Evolutionary conservation across 2,329 filamentous ascomycete genomes (phyloP), one percentile per base, ranked within the genome.

Genomic region (Sporothrix pseudoabietina): DNA sequence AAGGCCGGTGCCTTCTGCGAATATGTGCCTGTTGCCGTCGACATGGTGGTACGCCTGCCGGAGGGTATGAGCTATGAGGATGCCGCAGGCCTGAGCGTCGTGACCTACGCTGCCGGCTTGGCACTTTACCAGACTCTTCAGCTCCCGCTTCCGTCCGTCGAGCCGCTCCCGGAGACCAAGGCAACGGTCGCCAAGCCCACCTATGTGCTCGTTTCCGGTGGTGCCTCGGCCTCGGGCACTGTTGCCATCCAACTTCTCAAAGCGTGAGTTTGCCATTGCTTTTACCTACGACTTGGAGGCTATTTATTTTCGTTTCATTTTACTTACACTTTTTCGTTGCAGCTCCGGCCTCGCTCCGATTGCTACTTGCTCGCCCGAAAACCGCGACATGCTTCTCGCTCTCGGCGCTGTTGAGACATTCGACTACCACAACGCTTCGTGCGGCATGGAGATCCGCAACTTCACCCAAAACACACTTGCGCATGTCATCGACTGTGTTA

Each of bases 191-290:
- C 39, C 4, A 47, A 35, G 52, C 54, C 70, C 1, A 49, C 70
- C 4, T 74, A 74, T 30, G 79, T 84, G 0, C 77, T 84, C 7
- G 81, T 84, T 0, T 80, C 78, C 41, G 83, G 83, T 2, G 83
- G 82, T 4, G 79, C 77, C 35, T 81, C 81, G 12, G 77, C 80
- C 2, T 79, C 77, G 1, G 83, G 82, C 2, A 82, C 80, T 3
- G 75, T 79, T 68, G 82, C 82, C 1, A 80, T 82, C 7, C 83
- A 84, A 76, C 47, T 83, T 4, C 74, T 82, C 14, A 79, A 78
- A 61, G 65, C 77, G 79, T 81, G 74, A 63, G 74, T 74, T 16
- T 2, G 14, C 44, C 14, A 39, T 14, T 32, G 14, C 9, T 39
- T 12, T 32, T 39, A 10, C 19, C 1, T 41, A 12, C n/a, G 44